Conservation (phyloP, 2,329 filamentous ascomycete genomes). For the Trichoderma atroviride region DNA sequence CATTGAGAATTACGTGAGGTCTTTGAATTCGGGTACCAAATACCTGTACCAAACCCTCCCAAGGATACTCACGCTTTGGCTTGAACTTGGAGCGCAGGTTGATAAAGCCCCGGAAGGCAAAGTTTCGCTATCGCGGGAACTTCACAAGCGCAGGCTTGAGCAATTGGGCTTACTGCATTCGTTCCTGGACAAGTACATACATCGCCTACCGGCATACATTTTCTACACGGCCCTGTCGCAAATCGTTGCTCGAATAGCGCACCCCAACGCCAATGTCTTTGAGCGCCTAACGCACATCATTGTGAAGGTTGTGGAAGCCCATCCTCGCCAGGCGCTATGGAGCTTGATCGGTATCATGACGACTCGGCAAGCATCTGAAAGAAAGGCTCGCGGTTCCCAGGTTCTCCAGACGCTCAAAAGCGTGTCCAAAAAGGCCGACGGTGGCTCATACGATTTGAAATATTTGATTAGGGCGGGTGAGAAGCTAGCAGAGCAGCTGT, state of each 20-base stretch:
- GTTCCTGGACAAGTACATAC: slow-evolving; percentile 78
- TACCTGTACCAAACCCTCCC: slow-evolving; percentile 95
- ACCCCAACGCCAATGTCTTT: slow-evolving; percentile 78
- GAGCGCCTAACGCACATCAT: slow-evolving; percentile 78
- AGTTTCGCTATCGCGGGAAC: slow-evolving; percentile 54
- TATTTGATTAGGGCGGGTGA: slow-evolving; percentile 76
- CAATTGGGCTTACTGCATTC: slow-evolving; percentile 71
- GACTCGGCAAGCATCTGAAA: slow-evolving; percentile 69
- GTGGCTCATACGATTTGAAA: slow-evolving; percentile 62
- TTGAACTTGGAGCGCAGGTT: slow-evolving; percentile 81
- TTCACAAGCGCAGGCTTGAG: slow-evolving; percentile 60
- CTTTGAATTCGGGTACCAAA: slow-evolving; percentile 85
- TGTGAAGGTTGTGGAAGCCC: slow-evolving; percentile 78
- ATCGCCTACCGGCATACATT: slow-evolving; percentile 71
- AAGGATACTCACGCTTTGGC: slow-evolving; percentile 88
- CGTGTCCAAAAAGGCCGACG: slow-evolving; percentile 55
- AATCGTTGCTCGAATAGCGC: slow-evolving; percentile 92
- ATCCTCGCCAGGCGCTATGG: slow-evolving; percentile 92
- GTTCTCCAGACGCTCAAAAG: slow-evolving; percentile 55
- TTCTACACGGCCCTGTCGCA: slow-evolving; percentile 87
- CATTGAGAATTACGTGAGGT: slow-evolving; percentile 90
- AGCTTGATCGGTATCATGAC: slow-evolving; percentile 85
- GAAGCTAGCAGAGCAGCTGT: slow-evolving; percentile 78
- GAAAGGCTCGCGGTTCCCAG: slow-evolving; percentile 56
- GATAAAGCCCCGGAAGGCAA: slow-evolving; percentile 63